A percentile compares a stretch with the other conserved stretches of the same genome.
phyloP scores from a whole-genome alignment of 2,329 filamentous ascomycete species.

The Talaromyces sp. region DNA sequence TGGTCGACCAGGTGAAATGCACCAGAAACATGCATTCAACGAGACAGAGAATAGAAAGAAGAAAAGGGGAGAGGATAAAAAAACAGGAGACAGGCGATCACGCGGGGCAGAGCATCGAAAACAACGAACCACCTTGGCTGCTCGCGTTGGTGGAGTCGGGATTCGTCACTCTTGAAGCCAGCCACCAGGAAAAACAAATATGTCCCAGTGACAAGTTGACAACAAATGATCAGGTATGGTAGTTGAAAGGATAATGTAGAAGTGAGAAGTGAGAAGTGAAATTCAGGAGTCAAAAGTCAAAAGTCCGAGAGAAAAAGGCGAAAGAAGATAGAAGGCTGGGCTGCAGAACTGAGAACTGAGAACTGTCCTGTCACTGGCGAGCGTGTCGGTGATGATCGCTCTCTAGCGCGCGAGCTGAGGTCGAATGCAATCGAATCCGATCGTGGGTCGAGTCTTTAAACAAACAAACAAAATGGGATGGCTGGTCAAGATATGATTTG shows the following conservation, averaged over 20 bases:
- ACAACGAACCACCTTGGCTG: not conserved
- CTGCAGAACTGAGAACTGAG: not conserved
- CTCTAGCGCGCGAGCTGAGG: not conserved
- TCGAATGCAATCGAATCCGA: constrained; percentile 4
- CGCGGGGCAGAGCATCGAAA: constrained; percentile 9
- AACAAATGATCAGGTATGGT: too few relatives aligned
- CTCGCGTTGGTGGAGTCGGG: not conserved
- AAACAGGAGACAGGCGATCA: constrained; percentile 3
- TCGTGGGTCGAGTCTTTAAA: not conserved
- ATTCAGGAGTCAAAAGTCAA: not conserved
- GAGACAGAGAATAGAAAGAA: not conserved
- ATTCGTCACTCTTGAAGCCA: not conserved
- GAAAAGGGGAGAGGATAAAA: not conserved
- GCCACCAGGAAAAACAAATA: not conserved
- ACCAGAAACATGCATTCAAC: not conserved
- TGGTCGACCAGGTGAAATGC: not conserved
- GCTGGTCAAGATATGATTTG: not conserved
- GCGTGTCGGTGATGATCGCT: constrained; percentile 1
- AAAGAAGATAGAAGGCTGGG: not conserved
- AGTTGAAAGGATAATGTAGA: too few relatives aligned
- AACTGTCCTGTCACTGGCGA: not conserved
- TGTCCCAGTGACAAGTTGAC: too few relatives aligned
- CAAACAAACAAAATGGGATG: not conserved
- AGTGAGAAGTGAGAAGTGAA: not conserved
- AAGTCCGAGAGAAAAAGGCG: not conserved